These are phyloP conservation scores for Salvia hispanica DNA, from an alignment of 257 asterid species.

Conservation along the genomic window DNA sequence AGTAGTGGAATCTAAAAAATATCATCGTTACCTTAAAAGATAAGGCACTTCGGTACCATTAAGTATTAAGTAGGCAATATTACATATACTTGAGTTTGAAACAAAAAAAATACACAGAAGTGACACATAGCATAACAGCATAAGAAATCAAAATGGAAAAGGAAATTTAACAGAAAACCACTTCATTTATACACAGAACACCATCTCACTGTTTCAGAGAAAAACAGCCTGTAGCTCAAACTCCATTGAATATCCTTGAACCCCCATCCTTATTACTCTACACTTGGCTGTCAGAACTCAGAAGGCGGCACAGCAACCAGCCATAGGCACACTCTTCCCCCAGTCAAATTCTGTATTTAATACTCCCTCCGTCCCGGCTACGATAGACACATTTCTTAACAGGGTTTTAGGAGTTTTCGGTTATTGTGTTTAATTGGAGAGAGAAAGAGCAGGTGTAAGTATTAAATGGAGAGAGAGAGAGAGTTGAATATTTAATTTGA, in stretches of 20 bases:
- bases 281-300: not conserved
- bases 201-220: not conserved
- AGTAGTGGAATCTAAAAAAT: not conserved
- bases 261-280: not conserved
- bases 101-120: conserved; percentile 1
- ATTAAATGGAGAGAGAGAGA: too few species aligned
- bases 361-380: too few species aligned
- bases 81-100: conserved; percentile 19
- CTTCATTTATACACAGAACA: not conserved
- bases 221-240: not conserved
- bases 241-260: not conserved
- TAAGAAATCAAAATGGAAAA: conserved; percentile 13
- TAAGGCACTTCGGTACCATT: not conserved
- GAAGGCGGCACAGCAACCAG: not conserved
- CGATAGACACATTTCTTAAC: too few species aligned
- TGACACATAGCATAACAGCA: conserved; percentile 10
- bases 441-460: too few species aligned
- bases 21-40: not conserved
- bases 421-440: too few species aligned
- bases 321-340: not conserved
- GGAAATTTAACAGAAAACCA: not conserved
- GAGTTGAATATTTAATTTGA: too few species aligned
- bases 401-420: too few species aligned
- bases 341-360: not conserved
- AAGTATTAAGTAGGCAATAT: not conserved